These are phyloP conservation scores for Trichocladium antarcticum DNA, from an alignment of 495 filamentous ascomycete genomes.

Conservation along the genomic window DNA sequence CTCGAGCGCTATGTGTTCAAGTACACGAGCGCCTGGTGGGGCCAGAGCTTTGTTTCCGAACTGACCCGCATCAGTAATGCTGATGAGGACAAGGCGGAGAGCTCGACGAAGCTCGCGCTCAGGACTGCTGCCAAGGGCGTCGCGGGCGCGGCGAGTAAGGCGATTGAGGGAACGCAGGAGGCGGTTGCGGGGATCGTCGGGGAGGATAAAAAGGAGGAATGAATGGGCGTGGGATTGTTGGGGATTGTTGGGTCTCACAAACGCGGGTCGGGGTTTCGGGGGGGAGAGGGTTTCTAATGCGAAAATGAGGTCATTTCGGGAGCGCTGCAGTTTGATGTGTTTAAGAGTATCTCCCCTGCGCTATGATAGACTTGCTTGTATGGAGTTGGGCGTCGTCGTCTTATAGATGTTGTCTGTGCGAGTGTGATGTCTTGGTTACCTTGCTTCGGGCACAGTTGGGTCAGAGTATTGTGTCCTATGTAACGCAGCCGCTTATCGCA, in stretches of 20 bases:
- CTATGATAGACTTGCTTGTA: neutral
- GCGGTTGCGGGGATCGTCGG: neutral
- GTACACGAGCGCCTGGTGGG: conserved; percentile 96
- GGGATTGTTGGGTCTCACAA: too few relatives aligned
- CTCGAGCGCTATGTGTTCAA: conserved; percentile 76
- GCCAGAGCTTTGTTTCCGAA: conserved; percentile 83
- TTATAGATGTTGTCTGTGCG: too few relatives aligned
- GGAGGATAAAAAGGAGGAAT: conserved; percentile 2
- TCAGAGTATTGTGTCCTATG: too few relatives aligned
- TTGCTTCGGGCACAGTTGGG: too few relatives aligned
- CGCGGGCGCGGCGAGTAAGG: conserved; percentile 12
- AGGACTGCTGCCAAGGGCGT: conserved; percentile 9
- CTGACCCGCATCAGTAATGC: conserved; percentile 46
- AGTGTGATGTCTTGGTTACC: too few relatives aligned
- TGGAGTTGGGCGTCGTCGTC: neutral
- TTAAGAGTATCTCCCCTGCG: neutral
- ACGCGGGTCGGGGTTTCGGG: too few relatives aligned
- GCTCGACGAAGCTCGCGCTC: conserved; percentile 1
- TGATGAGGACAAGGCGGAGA: conserved; percentile 3
- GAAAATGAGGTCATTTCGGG: neutral
- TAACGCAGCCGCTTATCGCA: too few relatives aligned
- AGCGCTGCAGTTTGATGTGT: neutral
- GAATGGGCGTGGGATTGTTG: neutral
- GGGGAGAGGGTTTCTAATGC: neutral
- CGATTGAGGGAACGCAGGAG: conserved; percentile 6